These are phyloP conservation scores for Paramecium primaurelia DNA, from an alignment of 73 alveolate species.

Conservation along the genomic window DNA sequence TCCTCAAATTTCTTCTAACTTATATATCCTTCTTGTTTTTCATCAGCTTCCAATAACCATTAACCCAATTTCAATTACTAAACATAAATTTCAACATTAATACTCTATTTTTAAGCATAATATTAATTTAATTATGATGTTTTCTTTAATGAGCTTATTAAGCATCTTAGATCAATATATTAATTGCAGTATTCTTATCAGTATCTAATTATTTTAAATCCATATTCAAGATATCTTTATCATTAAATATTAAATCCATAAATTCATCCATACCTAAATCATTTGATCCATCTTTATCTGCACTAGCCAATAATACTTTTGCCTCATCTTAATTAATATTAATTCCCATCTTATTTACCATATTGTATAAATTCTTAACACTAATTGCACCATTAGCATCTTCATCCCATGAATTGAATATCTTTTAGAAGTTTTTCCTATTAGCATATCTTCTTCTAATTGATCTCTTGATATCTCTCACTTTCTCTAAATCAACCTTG, in stretches of 20 bases:
- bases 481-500: constrained; percentile 86
- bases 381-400: constrained; percentile 75
- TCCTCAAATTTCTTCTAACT: not conserved
- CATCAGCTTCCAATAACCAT: constrained; percentile 22
- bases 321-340: constrained; percentile 91
- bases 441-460: constrained; percentile 90
- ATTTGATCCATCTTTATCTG: constrained; percentile 81
- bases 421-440: constrained; percentile 81
- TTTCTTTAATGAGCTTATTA: constrained; percentile 42
- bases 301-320: constrained; percentile 83
- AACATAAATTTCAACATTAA: not conserved
- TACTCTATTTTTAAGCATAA: constrained; percentile 62
- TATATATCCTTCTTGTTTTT: not conserved
- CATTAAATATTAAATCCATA: constrained; percentile 82
- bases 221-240: constrained; percentile 66
- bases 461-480: constrained; percentile 90
- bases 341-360: constrained; percentile 91
- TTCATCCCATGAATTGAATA: constrained; percentile 92
- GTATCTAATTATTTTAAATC: constrained; percentile 62
- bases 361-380: constrained; percentile 76
- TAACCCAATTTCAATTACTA: constrained; percentile 4
- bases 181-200: constrained; percentile 27
- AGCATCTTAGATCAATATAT: constrained; percentile 56
- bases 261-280: constrained; percentile 88
- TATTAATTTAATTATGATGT: constrained; percentile 47